Evolutionary conservation across 2,329 filamentous ascomycete genomes (phyloP).

Genomic region (Hypoxylon sp.): DNA sequence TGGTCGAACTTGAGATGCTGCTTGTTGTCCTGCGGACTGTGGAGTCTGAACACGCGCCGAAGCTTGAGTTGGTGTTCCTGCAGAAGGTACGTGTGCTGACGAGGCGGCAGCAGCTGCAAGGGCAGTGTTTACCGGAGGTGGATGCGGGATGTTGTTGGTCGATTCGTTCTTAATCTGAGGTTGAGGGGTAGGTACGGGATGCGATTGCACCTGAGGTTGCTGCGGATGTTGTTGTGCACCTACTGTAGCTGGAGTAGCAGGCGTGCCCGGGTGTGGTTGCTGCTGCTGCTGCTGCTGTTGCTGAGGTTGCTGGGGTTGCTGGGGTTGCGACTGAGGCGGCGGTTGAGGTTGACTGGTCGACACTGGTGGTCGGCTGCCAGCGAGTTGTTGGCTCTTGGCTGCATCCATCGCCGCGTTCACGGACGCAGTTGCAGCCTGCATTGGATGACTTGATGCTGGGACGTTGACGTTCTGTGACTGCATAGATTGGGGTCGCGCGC

Average conservation of each 20-base stretch:
- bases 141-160: constrained; percentile 54
- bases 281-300: constrained; percentile 33
- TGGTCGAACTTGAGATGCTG: constrained; percentile 46
- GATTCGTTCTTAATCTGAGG: constrained; percentile 58
- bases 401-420: constrained; percentile 55
- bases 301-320: constrained; percentile 17
- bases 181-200: constrained; percentile 46
- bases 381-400: constrained; percentile 53
- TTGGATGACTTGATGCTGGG: constrained; percentile 48
- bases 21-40: constrained; percentile 55
- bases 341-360: constrained; percentile 42
- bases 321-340: constrained; percentile 30
- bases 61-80: constrained; percentile 65
- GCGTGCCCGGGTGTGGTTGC: constrained; percentile 46
- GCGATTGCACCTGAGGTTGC: constrained; percentile 36
- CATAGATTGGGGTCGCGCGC: constrained; percentile 49
- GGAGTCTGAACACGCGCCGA: constrained; percentile 66
- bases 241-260: constrained; percentile 48
- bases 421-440: constrained; percentile 54
- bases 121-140: constrained; percentile 65
- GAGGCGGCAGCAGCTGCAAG: constrained; percentile 57
- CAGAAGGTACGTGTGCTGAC: constrained; percentile 57
- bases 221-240: constrained; percentile 48
- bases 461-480: constrained; percentile 42
- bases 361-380: constrained; percentile 43